These are phyloP conservation scores for Saccharum hybrid DNA, from an alignment of 202 grass and related monocot genomes.

Conservation along the genomic window DNA sequence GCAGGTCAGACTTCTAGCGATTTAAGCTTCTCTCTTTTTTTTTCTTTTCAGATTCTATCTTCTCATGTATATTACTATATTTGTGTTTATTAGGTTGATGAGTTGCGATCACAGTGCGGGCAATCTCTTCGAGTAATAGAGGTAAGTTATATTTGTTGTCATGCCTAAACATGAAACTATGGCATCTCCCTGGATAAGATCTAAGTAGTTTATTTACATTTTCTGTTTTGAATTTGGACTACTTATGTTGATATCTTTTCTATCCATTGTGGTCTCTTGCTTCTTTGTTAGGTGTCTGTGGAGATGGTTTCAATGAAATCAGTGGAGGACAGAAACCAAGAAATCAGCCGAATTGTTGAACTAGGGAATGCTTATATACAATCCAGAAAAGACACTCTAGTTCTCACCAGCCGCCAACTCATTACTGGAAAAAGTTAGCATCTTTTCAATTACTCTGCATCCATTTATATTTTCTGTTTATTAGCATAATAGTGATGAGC, in stretches of 20 bases:
- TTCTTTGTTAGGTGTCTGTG: slow-evolving; percentile 73
- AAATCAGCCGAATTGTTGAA: slow-evolving; percentile 74
- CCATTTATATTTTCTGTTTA: slow-evolving; percentile 24
- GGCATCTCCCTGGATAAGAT: slow-evolving; percentile 27
- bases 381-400: slow-evolving; percentile 83
- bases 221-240: slow-evolving; percentile 13
- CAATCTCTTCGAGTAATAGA: slow-evolving; percentile 75
- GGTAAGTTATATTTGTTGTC: slow-evolving; percentile 54
- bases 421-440: slow-evolving; percentile 87
- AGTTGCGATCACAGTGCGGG: slow-evolving; percentile 61
- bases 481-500: slow-evolving; percentile 4
- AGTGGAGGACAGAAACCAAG: slow-evolving; percentile 71
- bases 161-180: slow-evolving; percentile 34
- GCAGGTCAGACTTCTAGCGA: slow-evolving; percentile 55
- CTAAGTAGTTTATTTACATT: slow-evolving; percentile 28
- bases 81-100: slow-evolving; percentile 75
- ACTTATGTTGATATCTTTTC: slow-evolving; percentile 33
- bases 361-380: slow-evolving; percentile 77
- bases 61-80: slow-evolving; percentile 31
- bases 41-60: slow-evolving; percentile 4
- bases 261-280: slow-evolving; percentile 24
- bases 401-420: slow-evolving; percentile 85
- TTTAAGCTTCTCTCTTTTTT: not conserved
- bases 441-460: slow-evolving; percentile 33
- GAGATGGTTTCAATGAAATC: slow-evolving; percentile 91